Conservation (phyloP, 345 rosid species). For the Ceriops zippeliana region DNA sequence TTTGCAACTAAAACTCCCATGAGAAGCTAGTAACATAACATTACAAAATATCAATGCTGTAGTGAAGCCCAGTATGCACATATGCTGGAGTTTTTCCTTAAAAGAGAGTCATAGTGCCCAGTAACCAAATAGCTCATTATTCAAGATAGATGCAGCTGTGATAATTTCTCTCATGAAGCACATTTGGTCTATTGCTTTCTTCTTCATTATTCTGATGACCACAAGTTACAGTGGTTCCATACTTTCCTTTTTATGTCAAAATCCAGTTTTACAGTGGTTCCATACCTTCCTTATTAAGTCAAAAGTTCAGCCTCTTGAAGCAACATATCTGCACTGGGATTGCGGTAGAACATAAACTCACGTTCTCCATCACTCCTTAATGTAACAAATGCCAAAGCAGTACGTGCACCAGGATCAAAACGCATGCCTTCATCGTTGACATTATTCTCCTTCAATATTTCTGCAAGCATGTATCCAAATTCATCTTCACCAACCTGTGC, state of each 20-base stretch:
- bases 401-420: conserved; percentile 86
- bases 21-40: too few relatives aligned
- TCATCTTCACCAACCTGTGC: conserved; percentile 95
- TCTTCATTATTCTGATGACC: neutral
- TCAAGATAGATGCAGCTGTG: neutral
- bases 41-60: neutral
- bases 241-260: conserved; percentile 67
- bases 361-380: conserved; percentile 85
- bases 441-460: conserved; percentile 76
- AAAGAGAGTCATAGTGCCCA: neutral
- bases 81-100: neutral
- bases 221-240: conserved; percentile 1
- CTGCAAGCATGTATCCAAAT: conserved; percentile 93
- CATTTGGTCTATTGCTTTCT: neutral
- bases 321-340: conserved; percentile 98
- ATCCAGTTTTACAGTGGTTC: conserved; percentile 48
- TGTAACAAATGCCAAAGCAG: conserved; percentile 95
- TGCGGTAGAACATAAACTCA: conserved; percentile 96
- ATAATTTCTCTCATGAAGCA: neutral
- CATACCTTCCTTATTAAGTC: conserved; percentile 66
- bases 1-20: too few relatives aligned
- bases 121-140: neutral
- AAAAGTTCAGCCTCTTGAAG: conserved; percentile 71
- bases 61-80: neutral
- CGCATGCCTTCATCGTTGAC: conserved; percentile 80